Conservation (phyloP, 208 protist genomes). For the Vickermania ingenoplastis region DNA sequence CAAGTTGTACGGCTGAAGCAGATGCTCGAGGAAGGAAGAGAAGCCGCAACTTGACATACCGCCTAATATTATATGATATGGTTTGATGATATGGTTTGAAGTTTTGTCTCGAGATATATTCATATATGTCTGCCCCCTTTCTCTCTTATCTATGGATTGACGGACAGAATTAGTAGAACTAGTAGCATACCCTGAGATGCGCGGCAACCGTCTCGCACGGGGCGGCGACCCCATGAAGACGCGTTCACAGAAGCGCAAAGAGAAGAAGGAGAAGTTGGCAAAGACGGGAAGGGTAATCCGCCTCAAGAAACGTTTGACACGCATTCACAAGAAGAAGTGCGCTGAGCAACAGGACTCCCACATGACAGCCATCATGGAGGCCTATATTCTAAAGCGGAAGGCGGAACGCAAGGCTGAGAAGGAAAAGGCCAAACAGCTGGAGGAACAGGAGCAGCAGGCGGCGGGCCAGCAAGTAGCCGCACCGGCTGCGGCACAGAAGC, state of each 20-base stretch:
- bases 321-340: slow-evolving; percentile 42
- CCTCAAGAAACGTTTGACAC: slow-evolving; percentile 41
- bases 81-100: no score
- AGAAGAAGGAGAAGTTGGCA: slow-evolving; percentile 49
- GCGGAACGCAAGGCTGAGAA: slow-evolving; percentile 55
- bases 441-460: slow-evolving; percentile 13
- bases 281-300: slow-evolving; percentile 53
- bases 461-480: slow-evolving; percentile 1
- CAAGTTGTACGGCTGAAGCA: no score
- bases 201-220: slow-evolving; percentile 58
- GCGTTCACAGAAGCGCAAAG: slow-evolving; percentile 48
- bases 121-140: no score
- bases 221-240: slow-evolving; percentile 81
- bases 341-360: slow-evolving; percentile 56
- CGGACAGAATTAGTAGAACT: no score
- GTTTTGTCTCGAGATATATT: no score
- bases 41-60: no score
- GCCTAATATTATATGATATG: no score
- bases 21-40: no score
- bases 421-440: slow-evolving; percentile 7
- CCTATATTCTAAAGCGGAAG: slow-evolving; percentile 68
- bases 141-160: no score
- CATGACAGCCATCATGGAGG: slow-evolving; percentile 81
- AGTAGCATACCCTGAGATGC: slow-evolving; percentile 30
- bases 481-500: background rate